These are phyloP conservation scores for Daldinia loculata DNA, from an alignment of 495 filamentous ascomycete species.

Conservation along the genomic window DNA sequence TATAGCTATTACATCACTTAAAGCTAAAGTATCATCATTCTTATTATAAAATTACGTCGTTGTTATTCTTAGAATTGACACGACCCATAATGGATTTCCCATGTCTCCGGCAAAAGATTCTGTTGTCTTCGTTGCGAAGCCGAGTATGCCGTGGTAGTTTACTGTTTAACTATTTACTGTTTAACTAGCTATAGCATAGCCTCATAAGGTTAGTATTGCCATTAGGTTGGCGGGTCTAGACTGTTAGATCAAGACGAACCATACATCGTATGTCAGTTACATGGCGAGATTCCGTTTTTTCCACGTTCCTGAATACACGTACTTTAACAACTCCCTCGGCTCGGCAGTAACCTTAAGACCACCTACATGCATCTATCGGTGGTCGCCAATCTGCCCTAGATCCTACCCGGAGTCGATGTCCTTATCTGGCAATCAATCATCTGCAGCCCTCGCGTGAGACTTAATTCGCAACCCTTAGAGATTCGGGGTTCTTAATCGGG, in stretches of 20 bases:
- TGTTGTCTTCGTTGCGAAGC: neutral
- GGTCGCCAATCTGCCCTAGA: neutral
- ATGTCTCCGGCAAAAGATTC: neutral
- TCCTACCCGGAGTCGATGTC: conserved; percentile 4
- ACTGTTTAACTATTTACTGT: too few relatives aligned
- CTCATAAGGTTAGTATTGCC: neutral
- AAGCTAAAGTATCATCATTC: conserved; percentile 2
- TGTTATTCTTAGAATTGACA: neutral
- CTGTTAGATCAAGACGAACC: conserved; percentile 14
- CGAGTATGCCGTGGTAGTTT: conserved; percentile 1
- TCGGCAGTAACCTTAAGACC: conserved; percentile 28
- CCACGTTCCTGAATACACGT: conserved; percentile 20
- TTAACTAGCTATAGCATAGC: conserved; percentile 9
- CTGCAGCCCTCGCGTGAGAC: conserved; percentile 27
- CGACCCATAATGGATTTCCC: neutral
- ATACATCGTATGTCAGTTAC: neutral
- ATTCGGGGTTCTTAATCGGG: neutral
- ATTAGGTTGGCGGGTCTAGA: neutral
- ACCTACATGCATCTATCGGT: neutral
- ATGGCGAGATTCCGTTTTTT: neutral
- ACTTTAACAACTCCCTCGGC: conserved; percentile 11
- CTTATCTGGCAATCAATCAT: conserved; percentile 29
- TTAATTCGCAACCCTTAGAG: conserved; percentile 16
- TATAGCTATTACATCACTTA: conserved; percentile 15
- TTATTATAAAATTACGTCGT: neutral